phyloP scores from a whole-genome alignment of 202 grass and related monocot species.

The Elaeis oleifera region DNA sequence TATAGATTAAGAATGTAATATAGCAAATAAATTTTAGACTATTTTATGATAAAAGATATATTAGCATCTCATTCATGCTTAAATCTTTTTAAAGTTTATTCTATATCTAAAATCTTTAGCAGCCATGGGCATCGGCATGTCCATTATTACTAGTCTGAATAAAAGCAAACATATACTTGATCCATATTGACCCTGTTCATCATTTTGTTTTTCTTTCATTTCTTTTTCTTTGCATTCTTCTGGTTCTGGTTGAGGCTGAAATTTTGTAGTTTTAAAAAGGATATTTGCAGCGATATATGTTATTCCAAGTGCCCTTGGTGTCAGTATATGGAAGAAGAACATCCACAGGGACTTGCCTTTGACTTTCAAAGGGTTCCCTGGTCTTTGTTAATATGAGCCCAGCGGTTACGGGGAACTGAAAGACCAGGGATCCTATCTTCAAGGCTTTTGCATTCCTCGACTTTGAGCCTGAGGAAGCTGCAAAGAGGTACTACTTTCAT shows the following conservation, averaged over 20 bases:
- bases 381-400: constrained; percentile 58
- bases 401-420: constrained; percentile 61
- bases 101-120: no score
- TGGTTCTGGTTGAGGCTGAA: constrained; percentile 1
- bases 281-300: constrained; percentile 20
- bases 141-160: no score
- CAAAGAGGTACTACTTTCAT: constrained; percentile 34
- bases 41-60: no score
- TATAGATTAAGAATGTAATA: no score
- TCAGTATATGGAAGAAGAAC: constrained; percentile 80
- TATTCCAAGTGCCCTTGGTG: constrained; percentile 23
- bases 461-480: constrained; percentile 52
- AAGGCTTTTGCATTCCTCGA: constrained; percentile 78
- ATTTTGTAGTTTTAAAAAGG: not conserved
- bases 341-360: constrained; percentile 76
- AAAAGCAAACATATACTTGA: no score
- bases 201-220: no score
- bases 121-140: no score
- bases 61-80: no score
- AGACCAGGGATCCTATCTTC: constrained; percentile 84
- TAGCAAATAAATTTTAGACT: no score
- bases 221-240: not conserved
- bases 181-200: no score
- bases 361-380: constrained; percentile 77
- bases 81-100: no score